These are phyloP conservation scores for Phyllosticta paracitricarpa DNA, from an alignment of 2,329 filamentous ascomycete genomes.

Conservation along the genomic window DNA sequence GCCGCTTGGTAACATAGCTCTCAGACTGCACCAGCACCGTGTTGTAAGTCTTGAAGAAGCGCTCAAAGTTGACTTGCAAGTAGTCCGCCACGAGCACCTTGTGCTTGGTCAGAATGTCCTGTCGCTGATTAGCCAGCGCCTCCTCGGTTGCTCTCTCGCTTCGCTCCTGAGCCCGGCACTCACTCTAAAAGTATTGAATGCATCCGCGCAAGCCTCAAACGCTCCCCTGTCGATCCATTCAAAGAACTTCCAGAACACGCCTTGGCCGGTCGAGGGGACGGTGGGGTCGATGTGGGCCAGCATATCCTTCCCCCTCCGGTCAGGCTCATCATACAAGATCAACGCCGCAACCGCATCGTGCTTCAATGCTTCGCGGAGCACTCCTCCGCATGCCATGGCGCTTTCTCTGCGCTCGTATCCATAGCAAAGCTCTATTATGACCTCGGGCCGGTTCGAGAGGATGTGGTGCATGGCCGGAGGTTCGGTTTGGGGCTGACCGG, in stretches of 20 bases:
- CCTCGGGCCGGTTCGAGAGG: slow-evolving; percentile 73
- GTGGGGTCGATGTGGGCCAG: slow-evolving; percentile 63
- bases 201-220: slow-evolving; percentile 94
- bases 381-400: slow-evolving; percentile 81
- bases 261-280: slow-evolving; percentile 63
- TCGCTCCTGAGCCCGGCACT: not conserved
- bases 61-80: slow-evolving; percentile 77
- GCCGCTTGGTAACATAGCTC: slow-evolving; percentile 94
- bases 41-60: slow-evolving; percentile 91
- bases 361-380: slow-evolving; percentile 81
- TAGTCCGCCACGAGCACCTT: slow-evolving; percentile 85
- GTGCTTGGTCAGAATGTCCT: slow-evolving; percentile 92
- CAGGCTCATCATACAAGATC: slow-evolving; percentile 84
- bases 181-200: slow-evolving; percentile 94
- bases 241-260: slow-evolving; percentile 95
- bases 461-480: slow-evolving; percentile 83
- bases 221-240: slow-evolving; percentile 93
- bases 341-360: slow-evolving; percentile 84
- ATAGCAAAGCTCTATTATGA: slow-evolving; percentile 69
- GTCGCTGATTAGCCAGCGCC: slow-evolving; percentile 12
- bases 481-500: slow-evolving; percentile 54
- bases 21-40: slow-evolving; percentile 77
- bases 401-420: slow-evolving; percentile 87
- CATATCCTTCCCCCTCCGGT: slow-evolving; percentile 60
- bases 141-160: not conserved